A percentile compares a stretch with the other conserved stretches of the same genome.
phyloP scores from a whole-genome alignment of 1,284 basidiomycete genomes.

The Phylloporus sp. region DNA sequence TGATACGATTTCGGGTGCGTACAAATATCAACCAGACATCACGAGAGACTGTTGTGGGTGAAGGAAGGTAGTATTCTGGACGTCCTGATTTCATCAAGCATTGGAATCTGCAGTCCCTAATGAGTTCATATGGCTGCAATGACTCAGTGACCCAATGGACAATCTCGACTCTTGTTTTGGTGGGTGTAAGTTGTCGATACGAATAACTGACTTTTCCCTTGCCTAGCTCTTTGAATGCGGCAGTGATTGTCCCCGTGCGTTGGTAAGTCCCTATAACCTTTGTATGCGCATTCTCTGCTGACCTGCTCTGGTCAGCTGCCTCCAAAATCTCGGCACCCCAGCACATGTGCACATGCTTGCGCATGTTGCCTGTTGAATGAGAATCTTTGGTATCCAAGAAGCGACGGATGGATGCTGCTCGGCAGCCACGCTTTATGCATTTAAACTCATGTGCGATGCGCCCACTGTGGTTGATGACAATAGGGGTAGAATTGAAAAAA shows the following conservation, averaged over 20 bases:
- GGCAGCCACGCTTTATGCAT: background rate
- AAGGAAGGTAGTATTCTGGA: constrained; percentile 13
- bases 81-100: constrained; percentile 12
- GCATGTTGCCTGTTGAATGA: background rate
- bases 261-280: no score
- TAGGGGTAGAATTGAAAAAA: background rate
- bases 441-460: background rate
- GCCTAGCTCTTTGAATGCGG: no score
- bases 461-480: background rate
- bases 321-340: background rate
- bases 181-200: background rate
- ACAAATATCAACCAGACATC: constrained; percentile 14
- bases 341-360: background rate
- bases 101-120: background rate
- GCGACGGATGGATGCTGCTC: background rate
- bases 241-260: no score
- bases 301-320: background rate
- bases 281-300: no score
- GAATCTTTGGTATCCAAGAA: background rate
- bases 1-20: background rate
- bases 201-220: background rate
- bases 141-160: background rate
- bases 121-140: constrained; percentile 9
- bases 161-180: background rate
- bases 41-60: background rate